Conservation (phyloP, 2,329 filamentous ascomycete species). For the Epichloe glyceriae region DNA sequence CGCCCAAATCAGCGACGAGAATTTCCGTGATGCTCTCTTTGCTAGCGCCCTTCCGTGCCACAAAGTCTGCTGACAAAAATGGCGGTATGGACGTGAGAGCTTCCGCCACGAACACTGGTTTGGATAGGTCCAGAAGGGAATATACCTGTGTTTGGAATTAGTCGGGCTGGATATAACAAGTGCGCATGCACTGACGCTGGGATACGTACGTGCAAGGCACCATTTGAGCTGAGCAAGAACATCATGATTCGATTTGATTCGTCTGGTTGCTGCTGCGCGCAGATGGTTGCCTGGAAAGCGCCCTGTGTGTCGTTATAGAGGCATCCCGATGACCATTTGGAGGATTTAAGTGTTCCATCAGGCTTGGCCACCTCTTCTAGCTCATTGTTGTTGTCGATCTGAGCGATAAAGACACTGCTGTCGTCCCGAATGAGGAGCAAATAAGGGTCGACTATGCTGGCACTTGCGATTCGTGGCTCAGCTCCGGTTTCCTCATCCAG, state of each 20-base stretch:
- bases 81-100: conserved; percentile 68
- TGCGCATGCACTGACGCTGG: background rate
- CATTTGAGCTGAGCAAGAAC: conserved; percentile 65
- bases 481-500: conserved; percentile 78
- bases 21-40: conserved; percentile 69
- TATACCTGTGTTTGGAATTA: conserved; percentile 44
- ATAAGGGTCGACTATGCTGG: conserved; percentile 79
- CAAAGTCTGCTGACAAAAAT: conserved; percentile 58
- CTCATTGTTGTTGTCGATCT: conserved; percentile 66
- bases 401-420: conserved; percentile 62
- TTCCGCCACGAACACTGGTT: conserved; percentile 61
- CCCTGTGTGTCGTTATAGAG: conserved; percentile 59
- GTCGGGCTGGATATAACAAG: background rate
- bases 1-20: conserved; percentile 73
- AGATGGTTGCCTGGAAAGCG: conserved; percentile 33
- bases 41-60: conserved; percentile 53
- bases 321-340: conserved; percentile 72
- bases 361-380: conserved; percentile 66
- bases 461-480: conserved; percentile 64
- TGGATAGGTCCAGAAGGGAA: conserved; percentile 57
- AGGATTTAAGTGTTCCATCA: conserved; percentile 40
- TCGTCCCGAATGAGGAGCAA: conserved; percentile 76
- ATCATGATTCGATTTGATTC: conserved; percentile 46
- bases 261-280: conserved; percentile 27
- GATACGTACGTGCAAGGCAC: conserved; percentile 55